A percentile compares a stretch with the other conserved stretches of the same genome.
Evolutionary conservation across 768 basidiomycete genomes (phyloP).

Genomic region (Kwoniella sp.): DNA sequence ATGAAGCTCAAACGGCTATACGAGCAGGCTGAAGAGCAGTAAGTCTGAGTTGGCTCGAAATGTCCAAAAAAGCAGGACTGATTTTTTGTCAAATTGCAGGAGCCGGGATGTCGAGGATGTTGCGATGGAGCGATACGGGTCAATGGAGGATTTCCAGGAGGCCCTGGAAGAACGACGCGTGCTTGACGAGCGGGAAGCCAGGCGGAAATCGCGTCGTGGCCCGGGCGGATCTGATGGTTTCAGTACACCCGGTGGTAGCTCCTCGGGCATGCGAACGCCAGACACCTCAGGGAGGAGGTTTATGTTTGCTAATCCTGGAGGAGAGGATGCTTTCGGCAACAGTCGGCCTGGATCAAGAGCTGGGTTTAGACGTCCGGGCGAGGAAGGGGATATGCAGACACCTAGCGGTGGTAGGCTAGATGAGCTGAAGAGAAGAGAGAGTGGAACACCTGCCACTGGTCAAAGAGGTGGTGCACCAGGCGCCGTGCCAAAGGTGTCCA

Average conservation of each 20-base stretch:
- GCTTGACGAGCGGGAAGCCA: slow-evolving; percentile 76
- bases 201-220: slow-evolving; percentile 59
- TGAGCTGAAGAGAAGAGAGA: slow-evolving; percentile 35
- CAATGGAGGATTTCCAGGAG: slow-evolving; percentile 80
- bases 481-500: slow-evolving; percentile 55
- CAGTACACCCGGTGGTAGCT: slow-evolving; percentile 37
- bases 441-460: slow-evolving; percentile 15
- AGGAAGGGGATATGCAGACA: slow-evolving; percentile 38
- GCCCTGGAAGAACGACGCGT: slow-evolving; percentile 82
- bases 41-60: slow-evolving; percentile 20
- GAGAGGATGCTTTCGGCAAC: slow-evolving; percentile 44
- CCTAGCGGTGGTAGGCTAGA: slow-evolving; percentile 31
- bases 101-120: slow-evolving; percentile 60
- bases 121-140: slow-evolving; percentile 84
- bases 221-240: slow-evolving; percentile 55
- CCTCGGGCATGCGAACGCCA: slow-evolving; percentile 51
- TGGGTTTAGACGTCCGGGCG: slow-evolving; percentile 82
- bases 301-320: slow-evolving; percentile 54
- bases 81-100: slow-evolving; percentile 14
- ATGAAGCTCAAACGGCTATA: slow-evolving; percentile 88
- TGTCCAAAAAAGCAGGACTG: neutral
- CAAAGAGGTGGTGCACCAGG: slow-evolving; percentile 10
- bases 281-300: slow-evolving; percentile 55
- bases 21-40: slow-evolving; percentile 85
- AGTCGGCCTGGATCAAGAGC: slow-evolving; percentile 74